Base-by-base conservation (phyloP, 495 filamentous ascomycete genomes). In the Hypomontagnella submonticulosa region DNA sequence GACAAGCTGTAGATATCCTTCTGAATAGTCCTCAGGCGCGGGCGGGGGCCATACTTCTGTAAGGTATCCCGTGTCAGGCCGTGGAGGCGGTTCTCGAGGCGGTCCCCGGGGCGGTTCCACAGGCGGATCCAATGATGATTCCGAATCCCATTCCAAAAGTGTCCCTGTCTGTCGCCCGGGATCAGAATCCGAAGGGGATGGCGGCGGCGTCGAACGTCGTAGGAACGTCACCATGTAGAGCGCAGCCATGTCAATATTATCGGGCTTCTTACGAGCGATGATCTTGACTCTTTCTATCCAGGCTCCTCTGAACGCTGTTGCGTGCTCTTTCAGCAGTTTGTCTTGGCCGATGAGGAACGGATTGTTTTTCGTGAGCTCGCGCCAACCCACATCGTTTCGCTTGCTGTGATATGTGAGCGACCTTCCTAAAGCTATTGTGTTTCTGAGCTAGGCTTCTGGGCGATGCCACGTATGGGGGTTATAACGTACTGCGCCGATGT, bases 251-350 rank as follows among this genome's bases (percentile, higher is more conserved):
- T 42, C 41, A 8, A 48, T 0, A 3, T 23, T 2, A 2, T 20
- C 23, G 9, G 41, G 12, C 6, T 41, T 49, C 20, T 33, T 15
- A 16, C 23, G 1, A 1, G n/a, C 55, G 16, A 16, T 16, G 30
- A 66, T 7, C 12, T 49, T 54, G 8, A 54, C 34, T 13, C 19
- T 47, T 7, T 19, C 7, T 20, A 66, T 66, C 16, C 11, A 30
- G 13, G 62, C 48, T 12, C 13, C n/a, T 12, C 34, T n/a, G 13
- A 58, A 48, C 19, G 53, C 55, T 4, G 3, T 12, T 13, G 10
- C 11, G 20, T 61, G 57, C 30, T 61, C 57, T 1, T 3, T 2
- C 7, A 57, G 63, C 63, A 50, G 56, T 20, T 51, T 61, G 8
- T 15, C 10, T 11, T 60, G 57, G 43, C 57, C 63, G 2, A 11